phyloP scores from a whole-genome alignment of 2,329 filamentous ascomycete species.

The Berkeleyomyces rouxiae region DNA sequence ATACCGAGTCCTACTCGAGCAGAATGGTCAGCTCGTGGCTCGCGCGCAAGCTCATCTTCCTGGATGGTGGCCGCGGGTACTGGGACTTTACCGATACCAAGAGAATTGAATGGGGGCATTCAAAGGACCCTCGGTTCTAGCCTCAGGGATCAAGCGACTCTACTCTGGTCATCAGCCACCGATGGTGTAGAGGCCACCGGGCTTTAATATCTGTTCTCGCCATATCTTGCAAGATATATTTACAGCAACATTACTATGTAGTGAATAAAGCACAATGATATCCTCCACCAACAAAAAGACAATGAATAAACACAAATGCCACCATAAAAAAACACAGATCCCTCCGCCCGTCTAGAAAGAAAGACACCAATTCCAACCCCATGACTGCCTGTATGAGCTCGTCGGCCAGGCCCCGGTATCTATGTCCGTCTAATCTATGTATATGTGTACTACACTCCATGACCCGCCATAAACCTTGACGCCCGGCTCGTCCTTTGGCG shows the following conservation, averaged over 20 bases:
- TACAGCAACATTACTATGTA: background rate
- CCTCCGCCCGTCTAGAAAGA: background rate
- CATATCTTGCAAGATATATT: background rate
- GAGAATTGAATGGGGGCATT: slow-evolving; percentile 4
- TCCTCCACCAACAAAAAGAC: background rate
- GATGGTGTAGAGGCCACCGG: background rate
- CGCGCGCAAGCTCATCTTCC: slow-evolving; percentile 9
- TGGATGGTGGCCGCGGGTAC: slow-evolving; percentile 8
- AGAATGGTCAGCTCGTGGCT: slow-evolving; percentile 9
- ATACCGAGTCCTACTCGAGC: background rate
- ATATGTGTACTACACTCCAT: too few relatives aligned
- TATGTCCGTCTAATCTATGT: too few relatives aligned
- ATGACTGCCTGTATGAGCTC: background rate
- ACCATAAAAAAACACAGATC: background rate
- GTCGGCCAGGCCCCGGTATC: background rate
- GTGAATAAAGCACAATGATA: background rate
- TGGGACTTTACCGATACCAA: slow-evolving; percentile 10
- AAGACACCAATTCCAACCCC: background rate
- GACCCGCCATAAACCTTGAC: too few relatives aligned
- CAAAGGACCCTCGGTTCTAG: background rate
- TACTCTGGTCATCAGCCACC: background rate
- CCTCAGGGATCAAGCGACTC: background rate
- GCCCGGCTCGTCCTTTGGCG: too few relatives aligned
- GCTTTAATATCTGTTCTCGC: background rate
- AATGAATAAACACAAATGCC: background rate